Evolutionary conservation across 768 basidiomycete species (phyloP), one percentile per base, ranked within the genome.

Genomic region (Russula foetens): DNA sequence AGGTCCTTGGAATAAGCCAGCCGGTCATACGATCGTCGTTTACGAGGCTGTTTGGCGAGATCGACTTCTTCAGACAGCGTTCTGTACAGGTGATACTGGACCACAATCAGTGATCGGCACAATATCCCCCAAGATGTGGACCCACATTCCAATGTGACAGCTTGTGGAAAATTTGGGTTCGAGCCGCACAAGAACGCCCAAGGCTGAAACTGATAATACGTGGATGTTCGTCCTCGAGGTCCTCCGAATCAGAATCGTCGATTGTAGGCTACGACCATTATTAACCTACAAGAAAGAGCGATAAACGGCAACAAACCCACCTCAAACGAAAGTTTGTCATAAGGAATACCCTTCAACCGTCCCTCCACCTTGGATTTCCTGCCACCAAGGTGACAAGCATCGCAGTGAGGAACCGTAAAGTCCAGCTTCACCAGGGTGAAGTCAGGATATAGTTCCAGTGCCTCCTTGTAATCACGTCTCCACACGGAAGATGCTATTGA

Each of bases 131-230:
- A 26, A 50, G 3, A 35, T 14, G 9, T 35, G 41, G 23, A 72
- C 79, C 58, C 62, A 90, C 90, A 83, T 91, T 90, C 90, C 90
- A 93, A 67, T 93, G 90, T 21, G 78, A 80, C 67, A 92, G 84
- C 55, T 78, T 71, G 67, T 92, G 90, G 66, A 81, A 93, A 19
- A 84, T 81, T 53, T 71, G 73, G 3, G 85, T 84, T 53, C 90
- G 79, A 50, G 74, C 74, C 3, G 86, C 90, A 69, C 90, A 93
- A 68, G 90, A 92, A 35, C 87, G 81, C n/a, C 90, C 90, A 4
- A 92, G 76, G 66, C 84, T 72, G 66, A 85, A 84, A 66, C 56
- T 63, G 26, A 49, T 49, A n/a, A 21, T n/a, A 38, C 41, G 48
- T 38, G 60, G 44, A 1, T 65, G 57, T 8, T 64, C 62, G 17